Conservation (phyloP, 2,329 filamentous ascomycete genomes). For the Corinectria fuckeliana region DNA sequence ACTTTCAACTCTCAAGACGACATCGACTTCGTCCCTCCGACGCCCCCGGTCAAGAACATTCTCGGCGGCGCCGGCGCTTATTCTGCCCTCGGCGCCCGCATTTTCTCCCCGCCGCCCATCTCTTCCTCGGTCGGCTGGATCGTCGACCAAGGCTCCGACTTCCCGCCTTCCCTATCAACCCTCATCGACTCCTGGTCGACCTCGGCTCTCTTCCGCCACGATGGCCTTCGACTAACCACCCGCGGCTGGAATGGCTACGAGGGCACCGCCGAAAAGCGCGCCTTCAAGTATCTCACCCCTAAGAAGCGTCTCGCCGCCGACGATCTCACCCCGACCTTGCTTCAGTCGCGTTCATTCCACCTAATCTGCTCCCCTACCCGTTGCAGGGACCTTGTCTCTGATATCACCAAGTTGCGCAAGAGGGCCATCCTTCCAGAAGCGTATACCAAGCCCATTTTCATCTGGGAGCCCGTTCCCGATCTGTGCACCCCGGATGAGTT, state of each 20-base stretch:
- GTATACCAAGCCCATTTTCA: constrained; percentile 71
- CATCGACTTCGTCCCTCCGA: constrained; percentile 81
- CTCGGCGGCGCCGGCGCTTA: constrained; percentile 91
- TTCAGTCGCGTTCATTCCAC: constrained; percentile 81
- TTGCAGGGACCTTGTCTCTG: constrained; percentile 76
- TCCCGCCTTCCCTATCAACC: constrained; percentile 69
- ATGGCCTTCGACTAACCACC: constrained; percentile 76
- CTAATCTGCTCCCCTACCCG: constrained; percentile 82
- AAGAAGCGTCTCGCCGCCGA: constrained; percentile 80
- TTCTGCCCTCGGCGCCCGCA: constrained; percentile 83
- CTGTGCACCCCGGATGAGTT: constrained; percentile 76
- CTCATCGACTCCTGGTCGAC: constrained; percentile 80
- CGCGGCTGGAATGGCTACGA: constrained; percentile 93
- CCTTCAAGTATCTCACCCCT: constrained; percentile 87
- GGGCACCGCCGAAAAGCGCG: constrained; percentile 68
- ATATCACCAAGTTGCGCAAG: constrained; percentile 68
- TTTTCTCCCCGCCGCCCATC: constrained; percentile 75
- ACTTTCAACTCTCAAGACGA: constrained; percentile 66
- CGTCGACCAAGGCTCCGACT: constrained; percentile 88
- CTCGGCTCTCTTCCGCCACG: constrained; percentile 70
- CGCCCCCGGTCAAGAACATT: constrained; percentile 72
- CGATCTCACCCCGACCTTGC: constrained; percentile 70
- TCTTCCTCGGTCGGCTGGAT: constrained; percentile 84
- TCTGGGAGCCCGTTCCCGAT: constrained; percentile 97
- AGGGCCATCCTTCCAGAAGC: constrained; percentile 42